These are phyloP conservation scores for Pyrenophora tritici-repentis DNA, from an alignment of 2,329 filamentous ascomycete genomes.

Conservation along the genomic window DNA sequence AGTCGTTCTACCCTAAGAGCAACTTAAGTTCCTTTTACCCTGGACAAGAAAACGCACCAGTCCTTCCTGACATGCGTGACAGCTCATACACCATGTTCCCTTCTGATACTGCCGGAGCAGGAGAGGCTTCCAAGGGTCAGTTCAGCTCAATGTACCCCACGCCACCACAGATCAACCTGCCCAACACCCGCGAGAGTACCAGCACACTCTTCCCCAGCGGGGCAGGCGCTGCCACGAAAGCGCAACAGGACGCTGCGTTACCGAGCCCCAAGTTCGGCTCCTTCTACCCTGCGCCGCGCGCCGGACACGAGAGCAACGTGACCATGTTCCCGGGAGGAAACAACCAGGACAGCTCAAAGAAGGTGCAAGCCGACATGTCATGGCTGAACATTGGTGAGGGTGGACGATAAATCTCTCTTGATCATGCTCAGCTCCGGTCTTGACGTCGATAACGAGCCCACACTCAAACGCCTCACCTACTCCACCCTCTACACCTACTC, in stretches of 20 bases:
- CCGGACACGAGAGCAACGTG: slow-evolving; percentile 63
- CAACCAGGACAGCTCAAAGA: slow-evolving; percentile 23
- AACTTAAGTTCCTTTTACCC: slow-evolving; percentile 59
- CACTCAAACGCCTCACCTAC: slow-evolving; percentile 5
- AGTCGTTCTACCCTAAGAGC: slow-evolving; percentile 53
- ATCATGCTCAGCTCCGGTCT: neutral
- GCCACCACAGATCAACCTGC: slow-evolving; percentile 34
- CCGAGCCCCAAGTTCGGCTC: slow-evolving; percentile 61
- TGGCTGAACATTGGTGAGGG: slow-evolving; percentile 73
- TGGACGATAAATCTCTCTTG: slow-evolving; percentile 24
- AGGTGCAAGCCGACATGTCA: slow-evolving; percentile 67
- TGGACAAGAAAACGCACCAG: slow-evolving; percentile 52
- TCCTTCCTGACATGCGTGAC: slow-evolving; percentile 66
- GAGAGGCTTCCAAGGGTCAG: slow-evolving; percentile 26
- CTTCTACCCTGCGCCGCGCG: slow-evolving; percentile 47
- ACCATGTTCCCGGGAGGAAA: slow-evolving; percentile 36
- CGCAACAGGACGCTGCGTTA: slow-evolving; percentile 13
- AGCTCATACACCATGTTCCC: slow-evolving; percentile 53
- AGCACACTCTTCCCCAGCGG: slow-evolving; percentile 41
- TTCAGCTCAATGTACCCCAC: slow-evolving; percentile 35
- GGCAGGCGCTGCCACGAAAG: slow-evolving; percentile 18
- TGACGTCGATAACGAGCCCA: slow-evolving; percentile 13
- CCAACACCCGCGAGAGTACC: slow-evolving; percentile 59
- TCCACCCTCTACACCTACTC: slow-evolving; percentile 8
- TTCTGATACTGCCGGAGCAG: slow-evolving; percentile 23